Evolutionary conservation across 2,329 filamentous ascomycete species (phyloP).

Genomic region (Monosporascus sp.): DNA sequence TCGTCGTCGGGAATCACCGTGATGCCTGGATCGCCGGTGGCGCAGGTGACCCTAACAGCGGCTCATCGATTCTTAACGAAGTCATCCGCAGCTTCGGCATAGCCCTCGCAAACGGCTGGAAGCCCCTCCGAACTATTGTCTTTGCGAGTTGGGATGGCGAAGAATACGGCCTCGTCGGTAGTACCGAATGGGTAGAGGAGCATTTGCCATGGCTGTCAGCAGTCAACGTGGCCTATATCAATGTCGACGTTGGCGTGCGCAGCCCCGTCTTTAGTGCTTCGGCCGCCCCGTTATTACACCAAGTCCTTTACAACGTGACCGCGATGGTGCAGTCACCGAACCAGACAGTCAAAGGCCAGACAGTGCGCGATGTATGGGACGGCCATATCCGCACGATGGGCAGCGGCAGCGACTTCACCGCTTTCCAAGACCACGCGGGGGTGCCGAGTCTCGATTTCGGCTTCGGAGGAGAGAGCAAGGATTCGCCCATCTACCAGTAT

Average conservation of each 20-base stretch:
- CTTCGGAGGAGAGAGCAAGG: constrained; percentile 40
- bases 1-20: constrained; percentile 87
- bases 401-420: constrained; percentile 69
- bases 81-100: constrained; percentile 68
- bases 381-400: constrained; percentile 61
- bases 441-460: constrained; percentile 61
- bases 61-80: constrained; percentile 75
- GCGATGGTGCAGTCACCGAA: constrained; percentile 64
- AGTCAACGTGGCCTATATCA: constrained; percentile 75
- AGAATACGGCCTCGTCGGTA: constrained; percentile 82
- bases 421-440: constrained; percentile 68
- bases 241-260: constrained; percentile 70
- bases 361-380: constrained; percentile 63
- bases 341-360: constrained; percentile 65
- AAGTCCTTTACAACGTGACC: constrained; percentile 64
- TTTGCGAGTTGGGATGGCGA: constrained; percentile 81
- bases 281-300: constrained; percentile 72
- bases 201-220: constrained; percentile 73
- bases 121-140: constrained; percentile 82
- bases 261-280: constrained; percentile 60
- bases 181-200: constrained; percentile 91
- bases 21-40: constrained; percentile 87
- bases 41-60: constrained; percentile 75
- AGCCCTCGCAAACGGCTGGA: constrained; percentile 69
- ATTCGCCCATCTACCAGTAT: constrained; percentile 67